These are phyloP conservation scores for Diutina sp. DNA, from an alignment of 1,139 yeast species.

Conservation along the genomic window DNA sequence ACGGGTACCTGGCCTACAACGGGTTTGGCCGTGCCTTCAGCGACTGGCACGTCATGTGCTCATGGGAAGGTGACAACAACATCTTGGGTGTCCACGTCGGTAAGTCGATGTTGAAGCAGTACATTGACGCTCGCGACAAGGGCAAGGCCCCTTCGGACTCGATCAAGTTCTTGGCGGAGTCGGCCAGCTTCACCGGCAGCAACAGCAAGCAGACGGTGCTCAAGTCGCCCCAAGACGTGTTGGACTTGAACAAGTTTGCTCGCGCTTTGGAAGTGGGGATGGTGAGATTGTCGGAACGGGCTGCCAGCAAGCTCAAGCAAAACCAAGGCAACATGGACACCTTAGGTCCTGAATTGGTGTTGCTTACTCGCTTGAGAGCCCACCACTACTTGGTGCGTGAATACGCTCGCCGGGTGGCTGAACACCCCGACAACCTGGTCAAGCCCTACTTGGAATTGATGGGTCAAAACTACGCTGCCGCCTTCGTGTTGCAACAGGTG, in stretches of 20 bases:
- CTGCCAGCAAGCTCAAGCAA: constrained; percentile 11
- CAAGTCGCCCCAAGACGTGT: constrained; percentile 21
- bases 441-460: constrained; percentile 12
- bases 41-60: constrained; percentile 2
- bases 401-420: constrained; percentile 9
- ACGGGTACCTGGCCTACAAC: constrained; percentile 2
- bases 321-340: constrained; percentile 9
- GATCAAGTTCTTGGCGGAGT: not conserved
- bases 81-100: not conserved
- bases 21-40: constrained; percentile 2
- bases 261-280: constrained; percentile 9
- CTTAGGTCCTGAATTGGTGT: constrained; percentile 7
- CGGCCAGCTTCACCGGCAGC: not conserved
- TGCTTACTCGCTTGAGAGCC: constrained; percentile 8
- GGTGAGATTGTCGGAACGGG: constrained; percentile 9
- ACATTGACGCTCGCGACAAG: not conserved
- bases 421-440: constrained; percentile 8
- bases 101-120: not conserved
- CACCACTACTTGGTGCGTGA: constrained; percentile 8
- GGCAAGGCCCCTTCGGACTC: not conserved
- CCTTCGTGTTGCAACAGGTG: constrained; percentile 22
- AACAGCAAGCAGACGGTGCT: constrained; percentile 9
- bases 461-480: constrained; percentile 12
- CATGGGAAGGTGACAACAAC: constrained; percentile 3
- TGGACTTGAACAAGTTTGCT: constrained; percentile 15